Conservation (phyloP, 768 basidiomycete genomes). For the Tulasnella sp. region DNA sequence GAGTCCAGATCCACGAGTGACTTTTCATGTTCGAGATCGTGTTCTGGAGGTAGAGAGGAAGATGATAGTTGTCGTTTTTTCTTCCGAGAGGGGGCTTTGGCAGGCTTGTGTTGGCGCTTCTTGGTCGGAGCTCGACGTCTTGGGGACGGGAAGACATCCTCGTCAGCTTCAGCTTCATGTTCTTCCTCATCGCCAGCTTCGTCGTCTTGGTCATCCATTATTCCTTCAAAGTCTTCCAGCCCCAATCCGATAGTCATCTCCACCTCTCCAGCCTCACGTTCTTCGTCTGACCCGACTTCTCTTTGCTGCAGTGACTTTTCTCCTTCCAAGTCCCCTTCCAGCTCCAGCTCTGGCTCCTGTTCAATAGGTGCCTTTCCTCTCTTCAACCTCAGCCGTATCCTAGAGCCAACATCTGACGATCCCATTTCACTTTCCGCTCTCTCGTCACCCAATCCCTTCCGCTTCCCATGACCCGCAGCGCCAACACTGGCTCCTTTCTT, state of each 20-base stretch:
- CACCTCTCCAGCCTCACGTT: conserved; percentile 13
- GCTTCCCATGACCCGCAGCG: background rate
- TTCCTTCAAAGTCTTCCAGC: conserved; percentile 11
- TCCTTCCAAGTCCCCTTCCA: conserved; percentile 10
- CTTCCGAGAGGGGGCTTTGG: background rate
- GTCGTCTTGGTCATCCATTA: conserved; percentile 8
- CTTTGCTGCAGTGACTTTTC: conserved; percentile 20
- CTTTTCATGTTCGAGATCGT: background rate
- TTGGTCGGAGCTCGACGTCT: background rate
- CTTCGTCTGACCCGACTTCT: conserved; percentile 5
- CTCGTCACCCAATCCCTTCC: conserved; percentile 24
- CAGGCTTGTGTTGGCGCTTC: background rate
- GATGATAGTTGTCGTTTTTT: background rate
- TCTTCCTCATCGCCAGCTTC: background rate
- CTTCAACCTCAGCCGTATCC: conserved; percentile 13
- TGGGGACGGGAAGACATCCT: too few species aligned
- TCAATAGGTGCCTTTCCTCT: background rate
- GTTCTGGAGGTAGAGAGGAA: too few species aligned
- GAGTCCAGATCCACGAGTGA: too few species aligned
- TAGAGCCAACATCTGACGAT: background rate
- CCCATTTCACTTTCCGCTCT: background rate
- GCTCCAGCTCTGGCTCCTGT: background rate
- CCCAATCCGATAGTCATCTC: conserved; percentile 19
- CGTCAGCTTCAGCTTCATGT: too few species aligned
- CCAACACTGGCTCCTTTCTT: conserved; percentile 25